These are phyloP conservation scores for Leccinum subtestaceum DNA, from an alignment of 768 basidiomycete genomes.

Conservation along the genomic window DNA sequence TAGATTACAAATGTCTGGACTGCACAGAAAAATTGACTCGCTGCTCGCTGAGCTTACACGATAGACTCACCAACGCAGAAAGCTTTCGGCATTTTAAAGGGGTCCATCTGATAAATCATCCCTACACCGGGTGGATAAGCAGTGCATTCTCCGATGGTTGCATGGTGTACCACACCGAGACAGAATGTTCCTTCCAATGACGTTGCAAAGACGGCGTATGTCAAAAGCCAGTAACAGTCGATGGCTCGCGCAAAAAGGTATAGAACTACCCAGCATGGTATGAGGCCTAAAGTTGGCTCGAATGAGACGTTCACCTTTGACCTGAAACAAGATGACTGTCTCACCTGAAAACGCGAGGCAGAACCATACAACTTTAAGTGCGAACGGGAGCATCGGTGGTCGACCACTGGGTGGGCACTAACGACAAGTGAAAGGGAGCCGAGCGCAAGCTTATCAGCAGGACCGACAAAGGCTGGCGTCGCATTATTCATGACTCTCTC, in stretches of 20 bases:
- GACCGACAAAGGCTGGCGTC: background rate
- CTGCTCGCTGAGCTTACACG: background rate
- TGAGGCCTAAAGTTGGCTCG: slow-evolving; percentile 38
- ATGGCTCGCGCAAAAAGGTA: slow-evolving; percentile 44
- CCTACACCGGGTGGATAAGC: slow-evolving; percentile 36
- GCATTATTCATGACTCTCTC: background rate
- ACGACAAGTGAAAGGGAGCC: background rate
- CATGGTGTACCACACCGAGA: slow-evolving; percentile 42
- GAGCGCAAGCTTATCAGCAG: background rate
- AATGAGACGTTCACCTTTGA: background rate
- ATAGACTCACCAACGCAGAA: slow-evolving; percentile 53
- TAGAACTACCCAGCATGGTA: slow-evolving; percentile 50
- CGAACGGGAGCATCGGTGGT: slow-evolving; percentile 49
- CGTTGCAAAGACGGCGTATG: slow-evolving; percentile 50
- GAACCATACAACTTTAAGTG: slow-evolving; percentile 58
- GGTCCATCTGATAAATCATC: slow-evolving; percentile 63
- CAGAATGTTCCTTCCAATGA: slow-evolving; percentile 56
- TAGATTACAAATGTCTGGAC: slow-evolving; percentile 35
- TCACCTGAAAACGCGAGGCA: slow-evolving; percentile 53
- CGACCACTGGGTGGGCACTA: background rate
- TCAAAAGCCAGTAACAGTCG: slow-evolving; percentile 46
- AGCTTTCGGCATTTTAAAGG: slow-evolving; percentile 50
- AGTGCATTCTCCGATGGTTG: background rate
- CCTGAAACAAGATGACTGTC: background rate
- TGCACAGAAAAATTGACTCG: slow-evolving; percentile 16